phyloP scores from a whole-genome alignment of 2,329 filamentous ascomycete species.

The Fusarium palustre region DNA sequence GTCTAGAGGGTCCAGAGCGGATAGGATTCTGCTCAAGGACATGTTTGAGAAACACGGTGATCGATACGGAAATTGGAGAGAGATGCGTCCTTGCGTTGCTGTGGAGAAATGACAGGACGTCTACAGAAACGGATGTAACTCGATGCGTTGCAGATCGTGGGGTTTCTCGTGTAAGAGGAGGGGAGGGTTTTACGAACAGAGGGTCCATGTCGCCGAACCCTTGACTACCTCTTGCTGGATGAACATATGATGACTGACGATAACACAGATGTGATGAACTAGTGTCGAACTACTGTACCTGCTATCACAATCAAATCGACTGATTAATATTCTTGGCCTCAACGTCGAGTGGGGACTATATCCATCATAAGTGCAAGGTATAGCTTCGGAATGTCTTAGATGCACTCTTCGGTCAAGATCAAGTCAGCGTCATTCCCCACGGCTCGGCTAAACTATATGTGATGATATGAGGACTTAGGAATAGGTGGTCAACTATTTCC shows the following conservation, averaged over 20 bases:
- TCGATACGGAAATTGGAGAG: constrained; percentile 18
- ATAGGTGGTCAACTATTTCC: constrained; percentile 30
- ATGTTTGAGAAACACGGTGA: constrained; percentile 14
- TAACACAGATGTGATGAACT: constrained; percentile 7
- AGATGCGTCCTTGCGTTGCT: constrained; percentile 1
- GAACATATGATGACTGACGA: constrained; percentile 22
- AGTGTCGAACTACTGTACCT: constrained; percentile 29
- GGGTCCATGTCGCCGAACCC: constrained; percentile 11
- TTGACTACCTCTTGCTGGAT: constrained; percentile 2
- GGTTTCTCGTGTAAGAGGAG: constrained; percentile 16
- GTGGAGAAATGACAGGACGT: constrained; percentile 20
- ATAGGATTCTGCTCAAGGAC: neutral
- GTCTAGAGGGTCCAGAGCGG: neutral
- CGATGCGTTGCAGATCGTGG: constrained; percentile 27
- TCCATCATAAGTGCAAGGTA: constrained; percentile 6
- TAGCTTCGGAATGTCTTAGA: neutral
- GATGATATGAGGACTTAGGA: neutral
- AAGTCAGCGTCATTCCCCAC: constrained; percentile 19
- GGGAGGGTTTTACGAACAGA: constrained; percentile 1
- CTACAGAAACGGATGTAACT: constrained; percentile 29
- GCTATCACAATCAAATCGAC: constrained; percentile 14
- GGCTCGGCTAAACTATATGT: neutral
- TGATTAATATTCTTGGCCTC: constrained; percentile 12
- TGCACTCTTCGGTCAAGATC: constrained; percentile 2
- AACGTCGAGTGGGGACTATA: neutral